Evolutionary conservation across 2,329 filamentous ascomycete species (phyloP), one percentile per base, ranked within the genome.

Genomic region (Xylariales sp.): DNA sequence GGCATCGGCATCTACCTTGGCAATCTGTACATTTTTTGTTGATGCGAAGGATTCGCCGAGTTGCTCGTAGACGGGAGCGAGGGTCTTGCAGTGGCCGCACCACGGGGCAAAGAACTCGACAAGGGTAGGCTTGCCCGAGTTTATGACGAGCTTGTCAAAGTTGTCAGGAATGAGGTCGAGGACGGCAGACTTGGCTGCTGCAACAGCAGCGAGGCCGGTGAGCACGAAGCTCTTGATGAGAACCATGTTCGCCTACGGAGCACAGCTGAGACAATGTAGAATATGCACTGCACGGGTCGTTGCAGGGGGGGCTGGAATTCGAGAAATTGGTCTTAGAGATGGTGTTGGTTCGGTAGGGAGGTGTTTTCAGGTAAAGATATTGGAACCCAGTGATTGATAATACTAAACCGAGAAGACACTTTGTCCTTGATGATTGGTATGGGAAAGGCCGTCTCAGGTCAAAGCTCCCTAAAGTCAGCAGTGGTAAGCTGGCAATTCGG

Each of bases 61-160:
- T 62, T 98, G 87, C 64, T 98, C 93, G 67, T 94, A 98, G 45
- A 94, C 73, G 37, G 93, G 94, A 12, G 93, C 93, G 24, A 98
- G 85, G 59, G 73, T 95, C 79, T 97, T 97, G 88, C 93, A 98
- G 76, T 98, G 93, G 22, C 93, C 94, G 61, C 93, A 98, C 93
- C 93, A 98, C 18, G 91, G 90, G 24, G 93, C 93, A 61, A 95
- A 97, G 78, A 98, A 98, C 66, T 97, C 90, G 55, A 97, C 89
- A 19, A 98, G 82, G 0, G 93, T 90, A 31, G 93, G 91, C 73
- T 95, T 97, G 66, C 89, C 89, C 33, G 87, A 91, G 63, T 94
- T 81, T 46, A 95, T 76, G 50, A 95, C 88, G 42, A 95, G 75
- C 35, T 84, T 71, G 72, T 97, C 91, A 64, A 98, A 98, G 74